These are phyloP conservation scores for Mycena metata DNA, from an alignment of 768 basidiomycete genomes.

Conservation along the genomic window DNA sequence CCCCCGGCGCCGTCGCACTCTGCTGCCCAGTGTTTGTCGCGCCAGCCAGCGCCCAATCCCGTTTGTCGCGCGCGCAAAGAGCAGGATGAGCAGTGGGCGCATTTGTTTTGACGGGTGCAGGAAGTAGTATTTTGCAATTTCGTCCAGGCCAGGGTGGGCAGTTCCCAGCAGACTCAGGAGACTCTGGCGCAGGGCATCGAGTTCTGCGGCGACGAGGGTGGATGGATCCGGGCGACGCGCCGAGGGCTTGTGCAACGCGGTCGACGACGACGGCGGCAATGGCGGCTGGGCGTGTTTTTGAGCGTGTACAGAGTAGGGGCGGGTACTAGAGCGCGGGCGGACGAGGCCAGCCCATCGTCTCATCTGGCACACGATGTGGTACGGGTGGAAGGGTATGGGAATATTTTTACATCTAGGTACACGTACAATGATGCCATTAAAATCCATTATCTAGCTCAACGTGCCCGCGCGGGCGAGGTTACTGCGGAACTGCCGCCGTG, in stretches of 20 bases:
- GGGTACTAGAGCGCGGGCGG: slow-evolving; percentile 34
- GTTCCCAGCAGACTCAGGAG: slow-evolving; percentile 87
- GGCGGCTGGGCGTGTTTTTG: slow-evolving; percentile 15
- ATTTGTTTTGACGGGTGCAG: slow-evolving; percentile 90
- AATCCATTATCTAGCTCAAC: slow-evolving; percentile 27
- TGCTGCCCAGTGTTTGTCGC: slow-evolving; percentile 70
- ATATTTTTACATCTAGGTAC: slow-evolving; percentile 12
- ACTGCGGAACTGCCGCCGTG: too few species aligned
- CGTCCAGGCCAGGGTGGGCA: slow-evolving; percentile 88
- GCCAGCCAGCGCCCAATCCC: slow-evolving; percentile 82
- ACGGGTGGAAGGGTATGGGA: slow-evolving; percentile 12
- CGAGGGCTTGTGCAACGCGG: slow-evolving; percentile 70
- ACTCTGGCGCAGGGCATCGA: slow-evolving; percentile 76
- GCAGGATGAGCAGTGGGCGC: slow-evolving; percentile 88
- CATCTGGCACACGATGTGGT: slow-evolving; percentile 28
- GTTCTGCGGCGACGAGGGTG: slow-evolving; percentile 77
- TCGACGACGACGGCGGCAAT: slow-evolving; percentile 34
- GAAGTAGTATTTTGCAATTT: slow-evolving; percentile 95
- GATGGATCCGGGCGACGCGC: slow-evolving; percentile 67
- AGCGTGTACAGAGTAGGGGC: slow-evolving; percentile 20
- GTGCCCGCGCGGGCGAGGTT: slow-evolving; percentile 50
- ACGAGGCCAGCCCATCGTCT: slow-evolving; percentile 35
- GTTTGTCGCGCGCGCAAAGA: slow-evolving; percentile 94
- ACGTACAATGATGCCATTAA: background rate
- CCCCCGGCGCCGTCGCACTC: slow-evolving; percentile 68